Percentiles rank a stretch among this genome's conserved stretches.
Evolutionary conservation across 768 basidiomycete genomes (phyloP).

Genomic region (Hortiboletus flavorubellus): DNA sequence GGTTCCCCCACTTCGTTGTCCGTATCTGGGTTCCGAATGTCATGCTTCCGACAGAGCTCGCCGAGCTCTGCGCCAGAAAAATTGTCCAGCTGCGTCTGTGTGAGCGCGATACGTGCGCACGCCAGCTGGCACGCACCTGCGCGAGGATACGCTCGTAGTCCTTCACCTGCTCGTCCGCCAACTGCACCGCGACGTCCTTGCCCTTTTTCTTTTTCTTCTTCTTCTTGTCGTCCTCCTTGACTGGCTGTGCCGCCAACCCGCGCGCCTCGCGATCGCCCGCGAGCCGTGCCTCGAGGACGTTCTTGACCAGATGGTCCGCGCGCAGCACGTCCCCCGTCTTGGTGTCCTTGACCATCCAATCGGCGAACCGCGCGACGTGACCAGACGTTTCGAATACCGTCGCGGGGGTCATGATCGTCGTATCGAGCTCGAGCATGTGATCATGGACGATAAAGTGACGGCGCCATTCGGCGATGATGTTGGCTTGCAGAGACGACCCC

Average conservation of each 20-base stretch:
- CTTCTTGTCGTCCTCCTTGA: slow-evolving; percentile 48
- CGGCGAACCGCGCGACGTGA: slow-evolving; percentile 96
- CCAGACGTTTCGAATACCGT: slow-evolving; percentile 96
- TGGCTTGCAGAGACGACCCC: slow-evolving; percentile 92
- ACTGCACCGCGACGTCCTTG: slow-evolving; percentile 64
- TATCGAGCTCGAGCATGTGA: slow-evolving; percentile 97
- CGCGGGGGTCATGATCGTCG: slow-evolving; percentile 95
- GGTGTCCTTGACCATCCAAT: slow-evolving; percentile 98
- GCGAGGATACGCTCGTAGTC: slow-evolving; percentile 84
- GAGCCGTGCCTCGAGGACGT: slow-evolving; percentile 84
- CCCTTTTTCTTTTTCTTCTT: slow-evolving; percentile 64
- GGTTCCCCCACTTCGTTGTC: slow-evolving; percentile 92
- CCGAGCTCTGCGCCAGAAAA: slow-evolving; percentile 88
- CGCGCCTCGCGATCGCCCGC: slow-evolving; percentile 90
- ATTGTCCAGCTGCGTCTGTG: slow-evolving; percentile 56
- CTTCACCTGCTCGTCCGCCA: slow-evolving; percentile 67
- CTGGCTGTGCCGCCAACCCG: slow-evolving; percentile 61
- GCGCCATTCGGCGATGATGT: slow-evolving; percentile 95
- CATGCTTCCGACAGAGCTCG: slow-evolving; percentile 73
- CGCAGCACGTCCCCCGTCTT: slow-evolving; percentile 96
- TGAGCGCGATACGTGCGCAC: neutral
- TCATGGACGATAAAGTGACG: slow-evolving; percentile 98
- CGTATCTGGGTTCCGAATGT: slow-evolving; percentile 87
- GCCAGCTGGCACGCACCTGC: slow-evolving; percentile 55
- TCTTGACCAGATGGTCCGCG: slow-evolving; percentile 94